Conservation (phyloP, 1,139 yeast species). For the Yamadazyma blattariae region DNA sequence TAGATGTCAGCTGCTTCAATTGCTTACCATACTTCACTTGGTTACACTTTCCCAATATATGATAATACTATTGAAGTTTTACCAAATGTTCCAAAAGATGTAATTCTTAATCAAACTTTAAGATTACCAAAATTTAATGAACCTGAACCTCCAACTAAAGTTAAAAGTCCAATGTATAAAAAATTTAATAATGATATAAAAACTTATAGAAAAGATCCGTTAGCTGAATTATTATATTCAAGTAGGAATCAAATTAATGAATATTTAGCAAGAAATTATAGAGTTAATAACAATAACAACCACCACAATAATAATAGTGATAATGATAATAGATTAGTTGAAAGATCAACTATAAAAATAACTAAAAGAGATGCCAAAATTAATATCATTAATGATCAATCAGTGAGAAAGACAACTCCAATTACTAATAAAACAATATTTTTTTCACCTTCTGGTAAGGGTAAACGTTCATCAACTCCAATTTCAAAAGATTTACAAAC, state of each 20-base stretch:
- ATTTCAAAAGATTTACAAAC: slow-evolving; percentile 15
- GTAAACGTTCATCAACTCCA: slow-evolving; percentile 19
- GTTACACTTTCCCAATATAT: slow-evolving; percentile 22
- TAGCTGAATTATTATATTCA: slow-evolving; percentile 24
- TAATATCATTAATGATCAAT: slow-evolving; percentile 12
- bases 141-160: slow-evolving; percentile 6
- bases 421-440: slow-evolving; percentile 28
- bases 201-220: slow-evolving; percentile 21
- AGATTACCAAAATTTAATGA: slow-evolving; percentile 15
- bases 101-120: slow-evolving; percentile 22
- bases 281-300: too few relatives aligned
- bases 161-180: neutral
- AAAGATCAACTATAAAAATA: slow-evolving; percentile 7
- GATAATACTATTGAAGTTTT: slow-evolving; percentile 12
- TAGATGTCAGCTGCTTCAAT: slow-evolving; percentile 4
- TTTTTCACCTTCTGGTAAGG: slow-evolving; percentile 30
- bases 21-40: slow-evolving; percentile 14
- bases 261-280: slow-evolving; percentile 1
- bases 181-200: neutral
- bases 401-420: slow-evolving; percentile 24
- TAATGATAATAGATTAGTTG: neutral
- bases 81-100: slow-evolving; percentile 18
- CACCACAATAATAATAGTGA: neutral
- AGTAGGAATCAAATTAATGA: slow-evolving; percentile 18
- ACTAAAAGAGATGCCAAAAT: slow-evolving; percentile 7